Evolutionary conservation across 306 rosid species (phyloP), one percentile per base, ranked within the genome.

Genomic region (Sindora glabra): DNA sequence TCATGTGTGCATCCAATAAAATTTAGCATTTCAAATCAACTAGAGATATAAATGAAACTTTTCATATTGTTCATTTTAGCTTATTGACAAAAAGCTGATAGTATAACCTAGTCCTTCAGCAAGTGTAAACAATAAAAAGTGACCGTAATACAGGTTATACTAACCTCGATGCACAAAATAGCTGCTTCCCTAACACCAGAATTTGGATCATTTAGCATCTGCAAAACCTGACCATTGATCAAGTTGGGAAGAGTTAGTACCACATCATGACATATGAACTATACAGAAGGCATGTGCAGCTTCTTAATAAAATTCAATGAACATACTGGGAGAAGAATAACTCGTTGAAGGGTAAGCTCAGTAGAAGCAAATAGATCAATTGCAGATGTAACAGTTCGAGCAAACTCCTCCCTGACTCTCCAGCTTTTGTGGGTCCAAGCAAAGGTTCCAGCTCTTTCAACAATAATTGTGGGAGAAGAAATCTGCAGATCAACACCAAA

Each of bases 381-480:
- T 56, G 97, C 97, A 34, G 94, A 82, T 5, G 99, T 94, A 73
- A 94, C 95, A 4, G 99, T 94, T 42, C 99, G 89, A 2, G 83
- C 89, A 71, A 94, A 94, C 77, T 94, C 99, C 74, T 94, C 97
- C 56, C 99, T 80, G 39, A 89, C 87, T 78, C 99, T 89, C 99
- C 99, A 89, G 77, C 95, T 89, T 80, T 65, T 94, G 83, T 89
- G 86, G 13, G 76, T 59, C 99, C 99, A 94, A 36, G 97, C 99
- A 79, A 73, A 89, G 58, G 95, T 80, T 53, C 99, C 99, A 9
- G 99, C 95, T 79, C 99, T 69, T 79, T 94, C 99, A 65, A 94
- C 99, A 58, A 89, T 86, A 77, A 94, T 87, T 25, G 99, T 89
- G 8, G 99, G 97, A 50, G 99, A 94, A 55, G 97, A 94, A 62